These are phyloP conservation scores for Striga asiatica DNA, from an alignment of 257 asterid species.

Conservation along the genomic window DNA sequence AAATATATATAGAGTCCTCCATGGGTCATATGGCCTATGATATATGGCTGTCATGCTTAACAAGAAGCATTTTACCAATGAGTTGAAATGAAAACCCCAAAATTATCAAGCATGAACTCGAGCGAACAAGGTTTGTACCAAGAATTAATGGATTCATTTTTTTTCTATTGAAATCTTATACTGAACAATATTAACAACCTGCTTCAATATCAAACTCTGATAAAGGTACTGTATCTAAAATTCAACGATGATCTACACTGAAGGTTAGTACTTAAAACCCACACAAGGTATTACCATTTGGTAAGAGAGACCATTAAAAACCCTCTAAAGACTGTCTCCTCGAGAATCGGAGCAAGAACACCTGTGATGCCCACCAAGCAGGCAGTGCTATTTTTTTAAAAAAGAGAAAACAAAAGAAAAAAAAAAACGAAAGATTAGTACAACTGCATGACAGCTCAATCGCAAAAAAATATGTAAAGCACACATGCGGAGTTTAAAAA, in stretches of 20 bases:
- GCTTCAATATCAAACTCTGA: no score
- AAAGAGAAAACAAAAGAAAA: background rate
- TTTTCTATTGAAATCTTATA: no score
- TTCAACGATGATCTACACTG: background rate
- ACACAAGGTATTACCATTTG: conserved; percentile 51
- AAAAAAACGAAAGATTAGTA: background rate
- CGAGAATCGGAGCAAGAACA: conserved; percentile 90
- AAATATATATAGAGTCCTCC: no score
- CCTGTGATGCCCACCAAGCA: conserved; percentile 91
- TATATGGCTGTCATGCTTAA: no score
- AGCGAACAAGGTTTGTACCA: no score
- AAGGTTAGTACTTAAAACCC: background rate
- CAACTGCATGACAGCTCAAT: conserved; percentile 1
- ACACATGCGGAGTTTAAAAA: background rate
- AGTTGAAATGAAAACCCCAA: no score
- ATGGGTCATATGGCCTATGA: no score
- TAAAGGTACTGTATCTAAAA: no score
- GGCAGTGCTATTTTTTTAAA: conserved; percentile 70
- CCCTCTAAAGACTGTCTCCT: conserved; percentile 93
- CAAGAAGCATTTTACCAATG: no score
- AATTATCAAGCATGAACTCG: no score
- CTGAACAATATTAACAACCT: no score
- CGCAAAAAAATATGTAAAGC: background rate
- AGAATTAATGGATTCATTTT: no score
- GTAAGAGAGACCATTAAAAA: conserved; percentile 89